Evolutionary conservation across 2,329 filamentous ascomycete genomes (phyloP).

Genomic region (Lecanosticta acicola): DNA sequence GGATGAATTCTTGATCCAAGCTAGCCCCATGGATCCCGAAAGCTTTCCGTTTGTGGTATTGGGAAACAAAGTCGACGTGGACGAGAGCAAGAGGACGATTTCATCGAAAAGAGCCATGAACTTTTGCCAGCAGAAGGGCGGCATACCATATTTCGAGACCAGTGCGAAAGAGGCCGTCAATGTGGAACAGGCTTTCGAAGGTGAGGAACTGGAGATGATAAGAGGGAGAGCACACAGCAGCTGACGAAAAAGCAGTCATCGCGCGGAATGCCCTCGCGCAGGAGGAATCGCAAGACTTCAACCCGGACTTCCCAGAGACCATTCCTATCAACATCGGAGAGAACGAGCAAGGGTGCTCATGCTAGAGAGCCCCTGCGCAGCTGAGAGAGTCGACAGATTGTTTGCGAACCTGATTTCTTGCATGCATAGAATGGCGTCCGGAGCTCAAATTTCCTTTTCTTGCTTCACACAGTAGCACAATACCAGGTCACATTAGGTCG

Average conservation of each 20-base stretch:
- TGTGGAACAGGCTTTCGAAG: slow-evolving; percentile 78
- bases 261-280: slow-evolving; percentile 91
- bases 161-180: slow-evolving; percentile 98
- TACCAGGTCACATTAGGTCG: slow-evolving; percentile 4
- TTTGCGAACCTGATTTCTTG: not conserved
- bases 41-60: slow-evolving; percentile 98
- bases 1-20: slow-evolving; percentile 96
- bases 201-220: slow-evolving; percentile 33
- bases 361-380: slow-evolving; percentile 49
- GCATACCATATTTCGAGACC: slow-evolving; percentile 98
- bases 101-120: slow-evolving; percentile 94
- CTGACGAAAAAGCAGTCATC: slow-evolving; percentile 60
- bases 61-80: slow-evolving; percentile 98
- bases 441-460: slow-evolving; percentile 1
- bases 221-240: not conserved
- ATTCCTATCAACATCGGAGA: slow-evolving; percentile 98
- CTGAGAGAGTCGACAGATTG: slow-evolving; percentile 2
- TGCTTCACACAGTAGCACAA: not conserved
- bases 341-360: slow-evolving; percentile 87
- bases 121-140: slow-evolving; percentile 95
- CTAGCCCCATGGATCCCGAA: slow-evolving; percentile 90
- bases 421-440: slow-evolving; percentile 12
- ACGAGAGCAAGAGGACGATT: slow-evolving; percentile 94
- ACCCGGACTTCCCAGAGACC: slow-evolving; percentile 92
- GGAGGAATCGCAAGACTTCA: slow-evolving; percentile 97